phyloP scores from a whole-genome alignment of 2,329 filamentous ascomycete species.

The Venturia asperata region DNA sequence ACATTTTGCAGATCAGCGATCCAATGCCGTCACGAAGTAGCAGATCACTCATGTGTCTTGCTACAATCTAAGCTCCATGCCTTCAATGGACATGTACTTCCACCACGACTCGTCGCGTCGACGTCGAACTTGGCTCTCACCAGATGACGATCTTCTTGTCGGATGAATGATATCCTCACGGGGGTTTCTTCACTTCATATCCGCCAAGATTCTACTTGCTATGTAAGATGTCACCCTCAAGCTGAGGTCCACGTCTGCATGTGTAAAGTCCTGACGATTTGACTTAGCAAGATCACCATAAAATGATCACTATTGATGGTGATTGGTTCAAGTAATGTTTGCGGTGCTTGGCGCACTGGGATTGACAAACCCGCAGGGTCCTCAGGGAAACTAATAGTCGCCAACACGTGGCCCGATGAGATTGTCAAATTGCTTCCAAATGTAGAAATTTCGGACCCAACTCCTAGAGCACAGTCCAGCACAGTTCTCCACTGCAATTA shows the following conservation, averaged over 20 bases:
- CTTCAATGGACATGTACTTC: neutral
- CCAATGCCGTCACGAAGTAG: neutral
- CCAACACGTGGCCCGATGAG: neutral
- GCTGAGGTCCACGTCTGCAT: too few relatives aligned
- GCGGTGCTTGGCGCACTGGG: too few relatives aligned
- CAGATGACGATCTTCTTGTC: neutral
- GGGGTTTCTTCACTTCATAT: too few relatives aligned
- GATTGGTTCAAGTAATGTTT: too few relatives aligned
- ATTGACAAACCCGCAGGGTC: too few relatives aligned
- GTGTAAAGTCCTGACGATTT: too few relatives aligned
- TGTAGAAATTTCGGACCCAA: neutral
- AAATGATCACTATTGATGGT: too few relatives aligned
- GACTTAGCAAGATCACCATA: too few relatives aligned
- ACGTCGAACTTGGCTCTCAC: neutral
- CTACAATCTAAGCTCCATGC: neutral
- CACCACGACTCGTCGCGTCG: neutral
- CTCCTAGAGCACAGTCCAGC: neutral
- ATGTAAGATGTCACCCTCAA: too few relatives aligned
- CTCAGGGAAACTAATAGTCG: too few relatives aligned
- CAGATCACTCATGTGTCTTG: neutral
- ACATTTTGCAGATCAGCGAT: neutral
- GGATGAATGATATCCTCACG: too few relatives aligned
- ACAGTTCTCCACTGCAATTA: neutral
- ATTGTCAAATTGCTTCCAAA: neutral
- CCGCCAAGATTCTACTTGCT: too few relatives aligned